phyloP scores from a whole-genome alignment of 495 filamentous ascomycete species.

The Penicillium canariense region DNA sequence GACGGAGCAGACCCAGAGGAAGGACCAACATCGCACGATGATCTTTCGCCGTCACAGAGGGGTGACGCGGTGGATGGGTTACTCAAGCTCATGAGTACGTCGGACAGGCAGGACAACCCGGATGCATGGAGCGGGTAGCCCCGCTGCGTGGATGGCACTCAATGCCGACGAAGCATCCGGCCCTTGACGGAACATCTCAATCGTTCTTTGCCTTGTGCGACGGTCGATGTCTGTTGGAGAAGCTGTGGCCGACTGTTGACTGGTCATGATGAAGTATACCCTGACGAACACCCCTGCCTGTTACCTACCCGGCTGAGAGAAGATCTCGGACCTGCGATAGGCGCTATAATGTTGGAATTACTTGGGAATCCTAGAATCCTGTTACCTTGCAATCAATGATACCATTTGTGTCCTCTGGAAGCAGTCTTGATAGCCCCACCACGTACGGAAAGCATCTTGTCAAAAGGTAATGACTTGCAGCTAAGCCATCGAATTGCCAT shows the following conservation, averaged over 20 bases:
- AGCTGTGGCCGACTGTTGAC: neutral
- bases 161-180: no score
- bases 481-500: no score
- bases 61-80: conserved; percentile 45
- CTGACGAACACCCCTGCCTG: conserved; percentile 8
- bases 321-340: neutral
- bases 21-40: conserved; percentile 6
- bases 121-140: conserved; percentile 22
- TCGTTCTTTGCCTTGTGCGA: neutral
- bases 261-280: conserved; percentile 6
- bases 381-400: conserved; percentile 25
- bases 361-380: no score
- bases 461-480: neutral
- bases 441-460: neutral
- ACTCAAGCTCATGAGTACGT: conserved; percentile 41
- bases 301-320: neutral
- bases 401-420: conserved; percentile 19
- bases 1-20: conserved; percentile 14
- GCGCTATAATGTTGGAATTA: conserved; percentile 14
- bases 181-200: neutral
- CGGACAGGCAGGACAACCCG: conserved; percentile 19
- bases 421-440: no score
- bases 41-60: conserved; percentile 31
- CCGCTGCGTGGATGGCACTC: neutral
- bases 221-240: neutral